Evolutionary conservation across 148 eudicot species (phyloP).

Genomic region (Vaccinium corymbosum): DNA sequence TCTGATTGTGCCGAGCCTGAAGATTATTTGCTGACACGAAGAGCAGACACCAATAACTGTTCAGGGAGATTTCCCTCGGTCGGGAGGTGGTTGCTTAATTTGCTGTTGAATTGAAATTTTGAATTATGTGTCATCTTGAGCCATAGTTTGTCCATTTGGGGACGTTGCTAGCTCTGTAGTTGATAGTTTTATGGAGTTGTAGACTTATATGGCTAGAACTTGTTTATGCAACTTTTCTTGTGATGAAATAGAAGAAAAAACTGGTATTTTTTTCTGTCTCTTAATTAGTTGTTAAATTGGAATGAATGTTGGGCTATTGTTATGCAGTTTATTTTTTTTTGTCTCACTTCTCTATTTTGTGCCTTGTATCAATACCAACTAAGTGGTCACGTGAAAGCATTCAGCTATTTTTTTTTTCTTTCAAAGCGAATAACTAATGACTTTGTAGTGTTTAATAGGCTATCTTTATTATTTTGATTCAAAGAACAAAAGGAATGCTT

Average conservation of each 20-base stretch:
- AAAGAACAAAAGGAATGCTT: background rate
- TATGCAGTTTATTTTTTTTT: too few relatives aligned
- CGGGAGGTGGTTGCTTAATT: background rate
- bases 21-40: slow-evolving; percentile 1
- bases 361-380: background rate
- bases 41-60: background rate
- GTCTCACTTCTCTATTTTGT: too few relatives aligned
- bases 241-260: background rate
- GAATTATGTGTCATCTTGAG: background rate
- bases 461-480: background rate
- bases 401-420: background rate
- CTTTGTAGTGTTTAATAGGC: background rate
- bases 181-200: background rate
- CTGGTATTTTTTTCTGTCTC: background rate
- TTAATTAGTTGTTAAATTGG: background rate
- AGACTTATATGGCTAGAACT: background rate
- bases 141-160: background rate
- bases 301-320: too few relatives aligned
- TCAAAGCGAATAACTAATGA: background rate
- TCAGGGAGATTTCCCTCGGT: background rate
- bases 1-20: background rate
- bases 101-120: background rate
- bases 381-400: background rate
- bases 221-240: background rate
- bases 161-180: background rate